Evolutionary conservation across 2,329 filamentous ascomycete genomes (phyloP), one percentile per base, ranked within the genome.

Genomic region (Pseudopyricularia javanii): DNA sequence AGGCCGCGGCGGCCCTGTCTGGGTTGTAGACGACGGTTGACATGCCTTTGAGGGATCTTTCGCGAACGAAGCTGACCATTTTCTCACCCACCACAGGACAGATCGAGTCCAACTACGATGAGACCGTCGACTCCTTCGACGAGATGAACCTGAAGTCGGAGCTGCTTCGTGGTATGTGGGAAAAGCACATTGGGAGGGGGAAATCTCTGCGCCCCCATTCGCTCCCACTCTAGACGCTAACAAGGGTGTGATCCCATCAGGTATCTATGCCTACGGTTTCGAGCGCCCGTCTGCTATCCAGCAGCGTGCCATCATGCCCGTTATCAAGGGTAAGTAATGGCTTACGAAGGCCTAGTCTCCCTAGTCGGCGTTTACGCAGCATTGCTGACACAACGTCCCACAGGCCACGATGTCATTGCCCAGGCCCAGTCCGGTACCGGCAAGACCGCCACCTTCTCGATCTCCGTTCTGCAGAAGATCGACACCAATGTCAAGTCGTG

Each of bases 91-190:
- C 55, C 70, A 66, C 71, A 95, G 91, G 86, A 75, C 90, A 95
- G 79, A 98, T 98, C 82, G 94, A 98, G 83, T 95, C 91, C 71
- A 98, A 98, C 88, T 98, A 97, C 79, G 93, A 98, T 82, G 91
- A 97, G 83, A 91, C 91, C 68, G 91, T 93, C 74, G 94, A 98
- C 77, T 95, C 90, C 58, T 98, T 98, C 77, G 93, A 98, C 76
- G 82, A 91, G 66, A 98, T 98, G 93, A 85, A 84, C 76, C 83
- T 98, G 68, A 95, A 94, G 83, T 70, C 89, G 60, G 93, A 98
- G 80, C 87, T 98, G 68, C 89, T 98, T 70, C 90, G 93, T 76
- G 93, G 82, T 84, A 78, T 74, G 79, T 45, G 54, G 55, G 20
- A 35, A 20, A 37, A 17, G 9, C 22, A 40, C 7, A 8, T 26